Evolutionary conservation across 257 asterid genomes (phyloP), one percentile per base, ranked within the genome.

Genomic region (Solanum gandarillasii): DNA sequence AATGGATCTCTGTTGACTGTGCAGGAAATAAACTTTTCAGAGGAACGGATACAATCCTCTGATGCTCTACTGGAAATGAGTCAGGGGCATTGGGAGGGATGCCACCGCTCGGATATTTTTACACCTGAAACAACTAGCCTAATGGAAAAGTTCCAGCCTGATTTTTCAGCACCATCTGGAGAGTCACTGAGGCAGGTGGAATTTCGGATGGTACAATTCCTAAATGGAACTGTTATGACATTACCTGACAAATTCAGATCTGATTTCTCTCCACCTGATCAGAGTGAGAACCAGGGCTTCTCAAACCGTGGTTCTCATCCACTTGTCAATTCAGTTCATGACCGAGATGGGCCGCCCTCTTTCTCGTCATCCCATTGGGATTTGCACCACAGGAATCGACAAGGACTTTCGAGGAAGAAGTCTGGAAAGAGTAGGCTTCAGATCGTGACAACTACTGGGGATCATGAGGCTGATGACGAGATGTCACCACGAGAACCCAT

Each of bases 371-470:
- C 92, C 90, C 87, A 92, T 18, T 93, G 94, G 94, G 95, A 96
- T 88, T 86, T 87, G 92, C 89, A 89, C 52, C 95, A 92, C 88
- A 89, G 94, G 88, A 95, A 93, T 74, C 92, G 95, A 21, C 95
- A 90, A 60, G 96, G 98, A 68, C 89, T 91, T 82, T 86, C 91
- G 2, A 90, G 94, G 91, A 96, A 93, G 92, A 97, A 97, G 86
- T 96, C 99, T 25, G 99, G 98, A 43, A 97, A 96, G 92, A 97
- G 99, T 92, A 92, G 98, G 94, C 99, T 96, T 31, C 99, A 97
- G 90, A 90, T 94, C 16, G 99, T 97, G 87, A 91, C 98, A 7
- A 87, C 92, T 2, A 95, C 96, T 0, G 99, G 98, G 46, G 99
- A 94, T 85, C 94, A 95, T 16, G 98, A 96, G 91, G 99, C 99